Conservation (phyloP, 345 rosid genomes). For the Populus deltoides region DNA sequence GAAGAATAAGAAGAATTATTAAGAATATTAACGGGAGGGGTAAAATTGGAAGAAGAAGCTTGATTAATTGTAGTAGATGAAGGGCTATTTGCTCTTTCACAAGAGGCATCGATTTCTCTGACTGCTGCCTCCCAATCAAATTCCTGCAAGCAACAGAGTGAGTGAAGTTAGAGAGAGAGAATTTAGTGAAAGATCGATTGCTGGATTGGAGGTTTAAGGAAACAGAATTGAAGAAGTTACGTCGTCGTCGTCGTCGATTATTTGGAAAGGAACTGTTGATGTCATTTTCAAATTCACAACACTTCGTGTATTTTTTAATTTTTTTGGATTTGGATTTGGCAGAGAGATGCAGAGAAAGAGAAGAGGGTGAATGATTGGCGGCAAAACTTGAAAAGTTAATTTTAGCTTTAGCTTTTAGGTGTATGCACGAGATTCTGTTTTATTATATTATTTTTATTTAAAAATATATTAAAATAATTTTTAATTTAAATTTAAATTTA, state of each 20-base stretch:
- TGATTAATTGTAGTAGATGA: too few species aligned
- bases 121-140: constrained; percentile 98
- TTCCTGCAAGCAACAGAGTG: constrained; percentile 27
- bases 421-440: too few species aligned
- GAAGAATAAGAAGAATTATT: too few species aligned
- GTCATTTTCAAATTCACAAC: constrained; percentile 26
- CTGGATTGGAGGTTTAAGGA: not conserved
- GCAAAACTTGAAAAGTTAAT: constrained; percentile 29
- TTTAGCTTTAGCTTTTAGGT: too few species aligned
- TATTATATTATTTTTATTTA: too few species aligned
- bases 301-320: not conserved
- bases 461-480: too few species aligned
- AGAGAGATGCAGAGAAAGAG: not conserved
- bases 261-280: constrained; percentile 28
- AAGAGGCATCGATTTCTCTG: constrained; percentile 72
- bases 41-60: too few species aligned
- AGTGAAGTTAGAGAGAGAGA: not conserved
- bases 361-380: constrained; percentile 21
- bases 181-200: not conserved
- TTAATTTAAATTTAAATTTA: too few species aligned
- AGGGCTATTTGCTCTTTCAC: constrained; percentile 37
- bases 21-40: too few species aligned
- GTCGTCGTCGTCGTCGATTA: constrained; percentile 51
- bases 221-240: not conserved
- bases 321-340: not conserved